A percentile compares a stretch with the other conserved stretches of the same genome.
phyloP scores from a whole-genome alignment of 176 grass and related monocot species.

The Zoysia japonica region DNA sequence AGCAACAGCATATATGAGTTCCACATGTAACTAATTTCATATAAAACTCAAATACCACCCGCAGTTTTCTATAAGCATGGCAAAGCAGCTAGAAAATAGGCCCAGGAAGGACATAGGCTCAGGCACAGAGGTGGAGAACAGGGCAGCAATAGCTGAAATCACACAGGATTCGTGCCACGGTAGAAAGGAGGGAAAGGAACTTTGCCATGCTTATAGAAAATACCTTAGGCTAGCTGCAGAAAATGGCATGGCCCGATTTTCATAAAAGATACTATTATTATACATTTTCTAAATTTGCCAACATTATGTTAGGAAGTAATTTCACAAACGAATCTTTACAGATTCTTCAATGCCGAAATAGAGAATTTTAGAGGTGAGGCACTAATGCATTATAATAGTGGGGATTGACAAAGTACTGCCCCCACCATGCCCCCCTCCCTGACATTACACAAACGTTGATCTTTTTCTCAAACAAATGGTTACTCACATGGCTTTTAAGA shows the following conservation, averaged over 20 bases:
- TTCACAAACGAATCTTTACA: not conserved
- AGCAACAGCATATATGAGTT: not conserved
- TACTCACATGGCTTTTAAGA: not conserved
- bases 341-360: not conserved
- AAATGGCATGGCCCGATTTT: not conserved
- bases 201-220: not conserved
- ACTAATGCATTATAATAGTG: not conserved
- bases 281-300: not conserved
- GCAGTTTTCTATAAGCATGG: not conserved
- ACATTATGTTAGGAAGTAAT: not conserved
- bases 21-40: not conserved
- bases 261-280: not conserved
- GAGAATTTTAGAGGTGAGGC: not conserved
- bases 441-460: not conserved
- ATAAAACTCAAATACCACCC: not conserved
- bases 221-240: not conserved
- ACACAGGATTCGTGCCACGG: too few species aligned
- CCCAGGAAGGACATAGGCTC: not conserved
- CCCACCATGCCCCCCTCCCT: not conserved
- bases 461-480: slow-evolving; percentile 17
- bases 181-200: too few species aligned
- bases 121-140: too few species aligned
- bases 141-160: too few species aligned
- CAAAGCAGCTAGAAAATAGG: not conserved
- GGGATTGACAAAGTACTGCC: too few species aligned